Evolutionary conservation across 163 green algal species (phyloP).

Genomic region (Smithsoniella earleae): DNA sequence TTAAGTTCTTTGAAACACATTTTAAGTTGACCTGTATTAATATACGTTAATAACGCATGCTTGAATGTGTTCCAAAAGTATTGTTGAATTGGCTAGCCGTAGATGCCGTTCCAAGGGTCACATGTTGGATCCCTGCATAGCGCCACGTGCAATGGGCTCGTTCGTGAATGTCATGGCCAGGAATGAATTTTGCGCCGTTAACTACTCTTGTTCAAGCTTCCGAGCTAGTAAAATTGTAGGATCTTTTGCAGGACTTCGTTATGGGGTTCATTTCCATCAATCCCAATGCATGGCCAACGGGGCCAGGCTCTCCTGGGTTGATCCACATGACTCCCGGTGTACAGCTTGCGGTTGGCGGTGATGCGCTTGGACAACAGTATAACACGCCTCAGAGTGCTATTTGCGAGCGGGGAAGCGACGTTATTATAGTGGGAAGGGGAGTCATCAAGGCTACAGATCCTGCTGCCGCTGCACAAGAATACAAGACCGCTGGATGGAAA

Average conservation of each 20-base stretch:
- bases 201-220: no score
- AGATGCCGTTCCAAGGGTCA: no score
- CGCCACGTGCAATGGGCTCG: no score
- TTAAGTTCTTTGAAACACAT: no score
- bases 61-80: no score
- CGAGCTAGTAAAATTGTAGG: no score
- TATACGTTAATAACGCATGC: no score
- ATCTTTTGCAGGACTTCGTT: constrained; percentile 81
- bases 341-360: constrained; percentile 76
- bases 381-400: constrained; percentile 86
- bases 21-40: no score
- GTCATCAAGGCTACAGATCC: constrained; percentile 79
- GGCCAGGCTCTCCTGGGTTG: constrained; percentile 52
- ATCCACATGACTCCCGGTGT: constrained; percentile 98
- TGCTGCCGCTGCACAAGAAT: constrained; percentile 60
- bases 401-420: constrained; percentile 70
- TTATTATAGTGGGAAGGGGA: constrained; percentile 96
- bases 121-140: no score
- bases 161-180: no score
- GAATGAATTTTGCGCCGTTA: no score
- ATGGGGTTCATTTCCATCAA: constrained; percentile 95
- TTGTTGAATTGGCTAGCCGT: no score
- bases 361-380: constrained; percentile 91
- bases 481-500: constrained; percentile 65
- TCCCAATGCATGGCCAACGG: constrained; percentile 65